Conservation (phyloP, 2,329 filamentous ascomycete genomes). For the Exophiala mesophila region DNA sequence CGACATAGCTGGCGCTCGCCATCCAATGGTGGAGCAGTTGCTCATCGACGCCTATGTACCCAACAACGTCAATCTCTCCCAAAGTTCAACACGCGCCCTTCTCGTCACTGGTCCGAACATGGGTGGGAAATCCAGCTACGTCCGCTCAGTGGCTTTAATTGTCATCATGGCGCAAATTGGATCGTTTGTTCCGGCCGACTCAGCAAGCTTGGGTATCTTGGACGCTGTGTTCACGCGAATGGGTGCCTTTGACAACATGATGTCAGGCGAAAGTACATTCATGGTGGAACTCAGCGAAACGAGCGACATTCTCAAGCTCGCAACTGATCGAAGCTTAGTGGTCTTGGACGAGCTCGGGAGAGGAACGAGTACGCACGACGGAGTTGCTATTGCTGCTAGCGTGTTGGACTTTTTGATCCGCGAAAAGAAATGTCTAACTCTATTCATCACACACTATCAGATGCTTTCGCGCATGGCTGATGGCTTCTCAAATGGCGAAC, state of each 20-base stretch:
- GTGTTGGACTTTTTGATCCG: conserved; percentile 80
- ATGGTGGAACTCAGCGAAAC: conserved; percentile 98
- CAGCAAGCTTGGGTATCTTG: conserved; percentile 70
- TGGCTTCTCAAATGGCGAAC: conserved; percentile 58
- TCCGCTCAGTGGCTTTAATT: conserved; percentile 85
- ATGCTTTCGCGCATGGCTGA: conserved; percentile 69
- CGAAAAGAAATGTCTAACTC: conserved; percentile 68
- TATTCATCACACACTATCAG: conserved; percentile 99
- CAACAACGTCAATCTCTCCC: conserved; percentile 72
- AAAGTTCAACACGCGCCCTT: conserved; percentile 63
- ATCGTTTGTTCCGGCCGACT: conserved; percentile 80
- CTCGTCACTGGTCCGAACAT: conserved; percentile 97
- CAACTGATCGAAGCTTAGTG: conserved; percentile 76
- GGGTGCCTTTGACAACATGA: conserved; percentile 93
- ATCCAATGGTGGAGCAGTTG: conserved; percentile 93
- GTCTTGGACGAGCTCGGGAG: conserved; percentile 92
- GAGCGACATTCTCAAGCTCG: conserved; percentile 80
- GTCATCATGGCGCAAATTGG: conserved; percentile 92
- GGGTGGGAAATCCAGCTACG: conserved; percentile 98
- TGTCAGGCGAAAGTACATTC: conserved; percentile 91
- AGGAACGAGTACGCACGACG: conserved; percentile 91
- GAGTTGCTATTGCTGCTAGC: conserved; percentile 88
- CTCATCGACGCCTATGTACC: conserved; percentile 84
- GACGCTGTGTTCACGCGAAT: conserved; percentile 94
- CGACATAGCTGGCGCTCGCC: conserved; percentile 68